phyloP scores from a whole-genome alignment of 75 land plant genomes.

The Cryptomeria japonica region DNA sequence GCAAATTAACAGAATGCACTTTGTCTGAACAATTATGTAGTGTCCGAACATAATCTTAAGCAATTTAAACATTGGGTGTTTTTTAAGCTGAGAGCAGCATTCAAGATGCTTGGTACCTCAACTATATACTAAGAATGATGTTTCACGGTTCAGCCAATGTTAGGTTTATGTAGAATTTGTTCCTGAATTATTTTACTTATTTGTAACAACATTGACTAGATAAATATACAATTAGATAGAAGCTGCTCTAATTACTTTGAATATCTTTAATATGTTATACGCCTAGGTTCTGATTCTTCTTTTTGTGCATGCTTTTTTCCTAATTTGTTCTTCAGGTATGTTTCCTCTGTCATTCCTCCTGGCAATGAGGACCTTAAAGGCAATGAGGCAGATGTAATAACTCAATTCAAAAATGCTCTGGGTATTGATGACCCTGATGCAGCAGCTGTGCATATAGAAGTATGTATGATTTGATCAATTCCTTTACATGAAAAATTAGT shows the following conservation, averaged over 20 bases:
- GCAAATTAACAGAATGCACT: no score
- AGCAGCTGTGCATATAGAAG: constrained; percentile 95
- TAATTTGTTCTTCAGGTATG: constrained; percentile 50
- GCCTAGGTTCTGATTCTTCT: not conserved
- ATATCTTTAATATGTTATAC: not conserved
- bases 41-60: not conserved
- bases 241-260: not conserved
- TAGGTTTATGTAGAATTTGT: not conserved
- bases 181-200: not conserved
- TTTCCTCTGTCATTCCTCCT: constrained; percentile 76
- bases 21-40: no score
- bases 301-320: not conserved
- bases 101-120: not conserved
- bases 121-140: not conserved
- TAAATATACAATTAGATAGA: not conserved
- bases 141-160: not conserved
- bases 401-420: constrained; percentile 71
- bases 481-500: not conserved
- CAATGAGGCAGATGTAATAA: constrained; percentile 71
- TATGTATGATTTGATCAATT: constrained; percentile 15
- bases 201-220: not conserved
- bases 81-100: not conserved
- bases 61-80: not conserved
- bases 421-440: constrained; percentile 99
- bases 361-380: constrained; percentile 89